These are phyloP conservation scores for Stromatinia cepivora DNA, from an alignment of 2,329 filamentous ascomycete genomes.

Conservation along the genomic window DNA sequence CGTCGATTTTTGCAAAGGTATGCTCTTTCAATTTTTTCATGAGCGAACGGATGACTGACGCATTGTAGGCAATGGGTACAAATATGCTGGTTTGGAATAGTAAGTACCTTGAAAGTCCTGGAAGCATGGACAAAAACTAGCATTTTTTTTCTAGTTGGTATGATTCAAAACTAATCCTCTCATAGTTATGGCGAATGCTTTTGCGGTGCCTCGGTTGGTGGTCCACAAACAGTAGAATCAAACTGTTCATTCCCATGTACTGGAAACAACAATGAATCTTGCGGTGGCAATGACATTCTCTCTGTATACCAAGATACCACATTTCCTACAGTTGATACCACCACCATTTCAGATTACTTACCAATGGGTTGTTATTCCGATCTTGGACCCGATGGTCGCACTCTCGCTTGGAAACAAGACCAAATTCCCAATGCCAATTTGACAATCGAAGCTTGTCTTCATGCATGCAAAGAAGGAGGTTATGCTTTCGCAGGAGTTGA, in stretches of 20 bases:
- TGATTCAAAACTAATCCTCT: neutral
- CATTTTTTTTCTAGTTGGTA: neutral
- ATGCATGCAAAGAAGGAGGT: constrained; percentile 42
- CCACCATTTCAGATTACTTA: constrained; percentile 38
- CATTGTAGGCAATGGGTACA: constrained; percentile 39
- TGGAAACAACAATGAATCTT: constrained; percentile 34
- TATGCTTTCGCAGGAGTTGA: constrained; percentile 46
- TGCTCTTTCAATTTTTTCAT: neutral
- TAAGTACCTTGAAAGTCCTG: constrained; percentile 16
- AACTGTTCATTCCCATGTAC: constrained; percentile 36
- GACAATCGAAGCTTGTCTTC: constrained; percentile 43
- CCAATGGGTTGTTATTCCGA: constrained; percentile 47
- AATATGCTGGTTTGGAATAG: constrained; percentile 42
- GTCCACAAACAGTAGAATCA: constrained; percentile 31
- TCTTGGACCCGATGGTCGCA: constrained; percentile 35
- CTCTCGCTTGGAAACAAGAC: constrained; percentile 40
- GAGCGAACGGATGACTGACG: neutral
- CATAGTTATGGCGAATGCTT: constrained; percentile 38
- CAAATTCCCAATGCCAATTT: constrained; percentile 39
- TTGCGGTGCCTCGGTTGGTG: constrained; percentile 42
- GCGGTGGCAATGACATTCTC: constrained; percentile 35
- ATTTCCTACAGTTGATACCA: constrained; percentile 37
- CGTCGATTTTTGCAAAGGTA: constrained; percentile 43
- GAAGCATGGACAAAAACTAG: neutral
- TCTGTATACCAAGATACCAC: constrained; percentile 42